Percentiles rank a stretch among this genome's conserved stretches.
Evolutionary conservation across 306 rosid species (phyloP).

Genomic region (Pyrus communis): DNA sequence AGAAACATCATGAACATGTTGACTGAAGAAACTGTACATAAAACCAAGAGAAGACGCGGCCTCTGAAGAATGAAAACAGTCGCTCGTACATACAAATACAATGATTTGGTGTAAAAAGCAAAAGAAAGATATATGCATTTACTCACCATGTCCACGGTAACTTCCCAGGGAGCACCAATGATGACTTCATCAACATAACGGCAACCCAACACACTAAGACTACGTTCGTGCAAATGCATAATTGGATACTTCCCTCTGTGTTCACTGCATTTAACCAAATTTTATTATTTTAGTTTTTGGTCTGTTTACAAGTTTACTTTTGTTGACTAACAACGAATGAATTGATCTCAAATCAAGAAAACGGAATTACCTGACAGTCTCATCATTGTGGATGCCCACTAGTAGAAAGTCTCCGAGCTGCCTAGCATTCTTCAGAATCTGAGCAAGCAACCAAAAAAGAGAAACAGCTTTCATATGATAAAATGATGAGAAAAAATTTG

Average conservation of each 20-base stretch:
- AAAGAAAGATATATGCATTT: neutral
- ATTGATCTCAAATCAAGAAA: conserved; percentile 6
- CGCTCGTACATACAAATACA: neutral
- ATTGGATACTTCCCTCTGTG: conserved; percentile 77
- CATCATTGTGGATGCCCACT: conserved; percentile 81
- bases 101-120: neutral
- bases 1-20: neutral
- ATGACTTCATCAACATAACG: conserved; percentile 96
- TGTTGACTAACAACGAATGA: neutral
- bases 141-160: conserved; percentile 86
- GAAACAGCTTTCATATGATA: conserved; percentile 5
- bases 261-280: conserved; percentile 45
- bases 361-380: conserved; percentile 66
- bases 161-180: conserved; percentile 94
- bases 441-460: conserved; percentile 16
- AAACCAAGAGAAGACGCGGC: neutral
- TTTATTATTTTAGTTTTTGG: conserved; percentile 2
- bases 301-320: neutral
- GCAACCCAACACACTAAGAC: conserved; percentile 89
- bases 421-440: conserved; percentile 91
- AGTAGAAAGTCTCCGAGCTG: conserved; percentile 90
- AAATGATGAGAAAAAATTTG: neutral
- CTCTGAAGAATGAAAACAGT: neutral
- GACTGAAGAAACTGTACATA: neutral
- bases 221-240: conserved; percentile 95